Percentiles rank a stretch among this genome's conserved stretches.
These are phyloP conservation scores for Epicoccum nigrum DNA, from an alignment of 2,329 filamentous ascomycete species.

Conservation along the genomic window DNA sequence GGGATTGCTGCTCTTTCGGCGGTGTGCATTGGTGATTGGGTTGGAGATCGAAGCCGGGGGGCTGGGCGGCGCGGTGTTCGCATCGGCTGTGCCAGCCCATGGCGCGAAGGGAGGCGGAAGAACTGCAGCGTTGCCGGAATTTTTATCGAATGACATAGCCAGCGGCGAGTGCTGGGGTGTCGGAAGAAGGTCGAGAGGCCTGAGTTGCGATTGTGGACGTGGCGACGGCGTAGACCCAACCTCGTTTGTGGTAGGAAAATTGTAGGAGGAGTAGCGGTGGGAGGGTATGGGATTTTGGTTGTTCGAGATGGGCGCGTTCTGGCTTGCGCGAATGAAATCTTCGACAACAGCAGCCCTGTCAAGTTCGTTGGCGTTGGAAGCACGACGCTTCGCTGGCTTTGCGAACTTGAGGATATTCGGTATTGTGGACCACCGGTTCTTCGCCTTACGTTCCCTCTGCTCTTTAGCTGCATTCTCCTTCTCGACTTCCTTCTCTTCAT, in stretches of 20 bases:
- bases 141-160: constrained; percentile 17
- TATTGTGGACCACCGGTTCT: constrained; percentile 35
- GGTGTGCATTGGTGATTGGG: constrained; percentile 13
- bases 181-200: constrained; percentile 22
- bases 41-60: constrained; percentile 21
- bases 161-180: constrained; percentile 33
- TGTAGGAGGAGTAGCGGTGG: constrained; percentile 13
- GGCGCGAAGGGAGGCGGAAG: constrained; percentile 33
- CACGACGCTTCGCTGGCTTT: constrained; percentile 12
- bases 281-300: constrained; percentile 18
- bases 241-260: not conserved
- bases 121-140: constrained; percentile 15
- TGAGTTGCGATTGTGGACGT: constrained; percentile 17
- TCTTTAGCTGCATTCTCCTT: constrained; percentile 27
- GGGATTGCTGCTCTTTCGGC: constrained; percentile 16
- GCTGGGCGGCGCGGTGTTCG: constrained; percentile 21
- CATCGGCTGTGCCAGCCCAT: constrained; percentile 21
- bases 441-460: constrained; percentile 16
- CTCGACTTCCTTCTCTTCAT: constrained; percentile 11
- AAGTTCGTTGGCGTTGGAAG: constrained; percentile 16
- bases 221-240: constrained; percentile 5
- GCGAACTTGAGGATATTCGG: constrained; percentile 30
- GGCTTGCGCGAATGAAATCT: constrained; percentile 20
- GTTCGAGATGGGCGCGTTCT: constrained; percentile 21
- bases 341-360: constrained; percentile 6